Base-by-base conservation (phyloP, 2,329 filamentous ascomycete genomes). In the Ophiostoma ulmi region DNA sequence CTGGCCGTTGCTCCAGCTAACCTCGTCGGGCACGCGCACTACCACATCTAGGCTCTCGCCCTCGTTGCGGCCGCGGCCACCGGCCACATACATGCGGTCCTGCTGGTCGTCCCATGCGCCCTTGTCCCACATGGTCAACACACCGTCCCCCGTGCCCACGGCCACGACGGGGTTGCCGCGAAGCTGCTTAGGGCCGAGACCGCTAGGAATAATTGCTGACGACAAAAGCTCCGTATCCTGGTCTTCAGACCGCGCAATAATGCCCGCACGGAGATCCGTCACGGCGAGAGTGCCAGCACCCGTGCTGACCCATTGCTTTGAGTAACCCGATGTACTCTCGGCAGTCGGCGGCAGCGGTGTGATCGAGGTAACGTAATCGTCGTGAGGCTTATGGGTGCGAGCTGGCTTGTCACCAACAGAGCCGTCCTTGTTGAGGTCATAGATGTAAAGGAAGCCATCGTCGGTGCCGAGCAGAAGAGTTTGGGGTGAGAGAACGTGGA, bases 31-130 rank as follows among this genome's bases (percentile, higher is more conserved):
- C 22, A 95, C 83, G 69, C 90, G 80, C 1, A 87, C 84, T 72
- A 97, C 82, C n/a, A 88, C 86, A 77, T 98, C 94, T 61, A 97
- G 81, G 72, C 91, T 92, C 78, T 96, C 93, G 64, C 87, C 92
- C 10, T 88, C 90, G 69, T 71, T 73, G 41, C 66, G 69, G 14
- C 48, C 35, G 65, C 81, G 84, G 22, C 84, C 86, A 11, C 83
- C 80, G 74, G 93, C 89, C 10, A 97, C 88, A 67, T 91, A 88
- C 76, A 97, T 91, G 69, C 93, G 87, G 80, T 97, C 93, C 75
- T 96, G 92, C 78, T 97, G 93, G 78, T 98, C 94, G 77, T 97
- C 94, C 94, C 95, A 98, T 0, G 91, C 88, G 0, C 94, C 94
- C 75, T 90, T 91, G 79, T 99, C 94, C 94, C 95, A 99, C 7